Base-by-base conservation (phyloP, 441 rosid species). In the Oxalis stricta region DNA sequence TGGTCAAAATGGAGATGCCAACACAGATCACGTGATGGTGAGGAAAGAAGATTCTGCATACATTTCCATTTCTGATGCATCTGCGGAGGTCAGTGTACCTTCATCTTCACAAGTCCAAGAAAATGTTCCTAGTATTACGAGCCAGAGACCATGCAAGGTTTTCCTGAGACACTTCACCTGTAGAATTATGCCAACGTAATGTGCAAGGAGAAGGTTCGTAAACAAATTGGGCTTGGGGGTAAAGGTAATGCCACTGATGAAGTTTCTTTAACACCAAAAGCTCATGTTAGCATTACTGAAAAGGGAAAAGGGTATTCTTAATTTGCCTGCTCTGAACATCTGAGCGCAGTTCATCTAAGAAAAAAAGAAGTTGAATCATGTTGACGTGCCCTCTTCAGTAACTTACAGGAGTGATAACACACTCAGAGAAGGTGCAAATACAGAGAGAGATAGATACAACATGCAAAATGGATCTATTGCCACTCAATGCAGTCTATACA, bases 331-430 rank as follows among this genome's bases (percentile, higher is more conserved):
- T 15, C 69, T 50, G 40, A 64, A n/a, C n/a, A n/a, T n/a, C n/a
- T n/a, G n/a, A n/a, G n/a, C n/a, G n/a, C n/a, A n/a, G n/a, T n/a
- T n/a, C n/a, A n/a, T n/a, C n/a, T n/a, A n/a, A n/a, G n/a, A n/a
- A n/a, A 61, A 55, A 52, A 57, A 28, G 81, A 78, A 56, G 63
- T 42, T 63, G 72, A 59, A 52, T 65, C 53, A 21, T 33, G 39
- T 39, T 44, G 70, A 58, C 43, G 59, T 38, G 38, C 70, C 50
- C 45, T 65, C 46, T 53, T 48, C 68, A 29, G 49, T 39, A 28
- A 52, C 58, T 65, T 50, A 65, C 53, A 46, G 46, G 56, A 51
- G 46, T 65, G 49, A 41, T 44, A 57, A 47, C 53, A 49, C 41
- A 18, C 61, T 44, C 38, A 44, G 53, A 59, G 75, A 60, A 63